phyloP scores from a whole-genome alignment of 2,329 filamentous ascomycete genomes.

The Colletotrichum godetiae region DNA sequence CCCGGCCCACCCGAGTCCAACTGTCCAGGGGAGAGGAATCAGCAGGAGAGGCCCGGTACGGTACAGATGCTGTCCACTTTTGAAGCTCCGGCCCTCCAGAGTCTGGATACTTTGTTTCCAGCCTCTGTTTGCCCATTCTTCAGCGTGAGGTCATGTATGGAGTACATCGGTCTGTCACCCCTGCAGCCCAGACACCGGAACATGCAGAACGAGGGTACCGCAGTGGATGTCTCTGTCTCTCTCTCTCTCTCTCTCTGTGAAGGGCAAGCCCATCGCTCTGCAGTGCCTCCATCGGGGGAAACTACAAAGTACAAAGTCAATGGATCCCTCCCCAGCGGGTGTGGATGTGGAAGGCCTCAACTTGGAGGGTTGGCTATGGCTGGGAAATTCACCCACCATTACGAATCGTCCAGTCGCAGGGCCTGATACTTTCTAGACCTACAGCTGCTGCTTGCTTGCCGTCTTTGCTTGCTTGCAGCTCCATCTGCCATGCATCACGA shows the following conservation, averaged over 20 bases:
- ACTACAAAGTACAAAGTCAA: too few species aligned
- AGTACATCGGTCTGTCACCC: constrained; percentile 24
- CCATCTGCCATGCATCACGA: background rate
- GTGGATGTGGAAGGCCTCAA: constrained; percentile 30
- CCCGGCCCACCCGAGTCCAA: constrained; percentile 4
- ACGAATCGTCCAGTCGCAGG: background rate
- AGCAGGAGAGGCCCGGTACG: background rate
- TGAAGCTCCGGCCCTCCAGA: background rate
- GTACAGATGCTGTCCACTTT: background rate
- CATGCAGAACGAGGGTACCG: constrained; percentile 24
- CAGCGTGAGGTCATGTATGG: constrained; percentile 31
- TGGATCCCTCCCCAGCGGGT: background rate
- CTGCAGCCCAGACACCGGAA: constrained; percentile 28
- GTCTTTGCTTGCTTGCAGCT: background rate
- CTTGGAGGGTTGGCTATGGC: constrained; percentile 9
- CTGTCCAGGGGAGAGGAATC: background rate
- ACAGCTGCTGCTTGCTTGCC: background rate
- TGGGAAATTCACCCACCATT: constrained; percentile 24
- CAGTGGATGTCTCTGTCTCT: background rate
- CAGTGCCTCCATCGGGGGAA: background rate
- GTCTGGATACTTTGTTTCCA: background rate
- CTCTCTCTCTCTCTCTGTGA: background rate
- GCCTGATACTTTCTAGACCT: too few species aligned
- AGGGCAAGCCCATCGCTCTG: too few species aligned
- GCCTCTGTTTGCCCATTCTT: constrained; percentile 25